A percentile compares a stretch with the other conserved stretches of the same genome.
Conservation (phyloP, 2,329 filamentous ascomycete species). For the Hymenoscyphus fraxineus region DNA sequence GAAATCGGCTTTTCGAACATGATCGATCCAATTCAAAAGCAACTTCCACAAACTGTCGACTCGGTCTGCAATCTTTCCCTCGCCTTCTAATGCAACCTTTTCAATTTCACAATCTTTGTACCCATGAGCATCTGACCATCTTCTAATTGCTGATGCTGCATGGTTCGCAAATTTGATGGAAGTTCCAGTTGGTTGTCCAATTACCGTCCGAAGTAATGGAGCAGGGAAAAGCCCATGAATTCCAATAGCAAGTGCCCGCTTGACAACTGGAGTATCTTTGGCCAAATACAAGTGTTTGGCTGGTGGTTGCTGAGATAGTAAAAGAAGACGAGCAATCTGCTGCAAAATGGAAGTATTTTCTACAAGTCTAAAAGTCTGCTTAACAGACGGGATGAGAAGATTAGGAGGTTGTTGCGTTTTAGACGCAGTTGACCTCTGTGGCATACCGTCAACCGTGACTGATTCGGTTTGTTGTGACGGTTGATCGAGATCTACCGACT, state of each 20-base stretch:
- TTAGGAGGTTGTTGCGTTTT: constrained; percentile 48
- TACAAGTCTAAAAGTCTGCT: constrained; percentile 62
- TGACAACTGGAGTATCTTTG: constrained; percentile 67
- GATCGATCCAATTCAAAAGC: constrained; percentile 89
- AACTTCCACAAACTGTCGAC: constrained; percentile 94
- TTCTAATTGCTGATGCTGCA: constrained; percentile 75
- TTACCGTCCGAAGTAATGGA: constrained; percentile 78
- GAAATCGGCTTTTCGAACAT: constrained; percentile 82
- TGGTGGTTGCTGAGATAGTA: constrained; percentile 52
- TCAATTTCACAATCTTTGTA: constrained; percentile 78
- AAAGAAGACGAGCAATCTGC: constrained; percentile 56
- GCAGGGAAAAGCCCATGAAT: constrained; percentile 94
- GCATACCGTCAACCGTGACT: constrained; percentile 19
- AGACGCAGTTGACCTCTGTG: constrained; percentile 24
- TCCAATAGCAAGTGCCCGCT: constrained; percentile 81
- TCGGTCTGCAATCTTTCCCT: constrained; percentile 84
- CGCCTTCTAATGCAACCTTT: constrained; percentile 90
- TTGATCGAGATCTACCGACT: constrained; percentile 27
- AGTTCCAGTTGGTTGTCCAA: constrained; percentile 92
- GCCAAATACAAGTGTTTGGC: constrained; percentile 69
- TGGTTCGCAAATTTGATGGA: constrained; percentile 90
- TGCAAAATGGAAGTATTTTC: constrained; percentile 68
- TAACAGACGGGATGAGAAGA: constrained; percentile 66
- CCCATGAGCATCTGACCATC: constrained; percentile 73
- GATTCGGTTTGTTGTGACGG: constrained; percentile 16